Evolutionary conservation across 202 grass and related monocot genomes (phyloP).

Genomic region (Cymbopogon flexuosus): DNA sequence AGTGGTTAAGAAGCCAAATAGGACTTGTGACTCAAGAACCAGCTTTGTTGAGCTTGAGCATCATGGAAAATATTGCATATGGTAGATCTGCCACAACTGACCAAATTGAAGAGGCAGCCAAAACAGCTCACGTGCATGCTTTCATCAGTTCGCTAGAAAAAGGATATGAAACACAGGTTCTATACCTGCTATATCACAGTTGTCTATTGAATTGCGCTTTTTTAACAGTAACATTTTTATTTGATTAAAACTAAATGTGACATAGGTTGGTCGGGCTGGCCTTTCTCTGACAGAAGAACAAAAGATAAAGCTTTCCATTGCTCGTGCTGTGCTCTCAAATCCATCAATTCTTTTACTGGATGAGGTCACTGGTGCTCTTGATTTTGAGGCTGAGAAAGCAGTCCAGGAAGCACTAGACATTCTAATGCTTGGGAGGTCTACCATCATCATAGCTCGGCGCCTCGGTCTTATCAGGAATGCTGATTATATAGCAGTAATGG

Average conservation of each 20-base stretch:
- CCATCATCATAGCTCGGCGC: conserved; percentile 92
- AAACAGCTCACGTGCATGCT: conserved; percentile 87
- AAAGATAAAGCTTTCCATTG: conserved; percentile 97
- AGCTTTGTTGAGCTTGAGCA: conserved; percentile 95
- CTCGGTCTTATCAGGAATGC: conserved; percentile 94
- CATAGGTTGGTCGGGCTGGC: conserved; percentile 82
- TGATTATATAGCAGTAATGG: conserved; percentile 99
- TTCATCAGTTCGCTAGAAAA: conserved; percentile 96
- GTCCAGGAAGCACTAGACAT: conserved; percentile 91
- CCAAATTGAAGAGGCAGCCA: conserved; percentile 95
- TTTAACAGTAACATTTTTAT: conserved; percentile 16
- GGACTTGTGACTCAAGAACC: conserved; percentile 97
- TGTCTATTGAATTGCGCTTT: background rate
- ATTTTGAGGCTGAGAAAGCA: conserved; percentile 95
- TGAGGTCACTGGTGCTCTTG: conserved; percentile 93
- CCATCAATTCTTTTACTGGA: conserved; percentile 89
- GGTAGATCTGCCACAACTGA: conserved; percentile 80
- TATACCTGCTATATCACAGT: conserved; percentile 15
- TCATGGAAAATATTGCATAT: conserved; percentile 92
- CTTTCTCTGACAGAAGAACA: conserved; percentile 85
- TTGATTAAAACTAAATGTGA: conserved; percentile 31
- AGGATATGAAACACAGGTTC: conserved; percentile 89
- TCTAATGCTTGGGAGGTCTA: conserved; percentile 87
- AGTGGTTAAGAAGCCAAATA: conserved; percentile 99
- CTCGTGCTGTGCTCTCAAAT: conserved; percentile 93